Evolutionary conservation across 257 asterid genomes (phyloP), one percentile per base, ranked within the genome.

Genomic region (Fraxinus cuspidata): DNA sequence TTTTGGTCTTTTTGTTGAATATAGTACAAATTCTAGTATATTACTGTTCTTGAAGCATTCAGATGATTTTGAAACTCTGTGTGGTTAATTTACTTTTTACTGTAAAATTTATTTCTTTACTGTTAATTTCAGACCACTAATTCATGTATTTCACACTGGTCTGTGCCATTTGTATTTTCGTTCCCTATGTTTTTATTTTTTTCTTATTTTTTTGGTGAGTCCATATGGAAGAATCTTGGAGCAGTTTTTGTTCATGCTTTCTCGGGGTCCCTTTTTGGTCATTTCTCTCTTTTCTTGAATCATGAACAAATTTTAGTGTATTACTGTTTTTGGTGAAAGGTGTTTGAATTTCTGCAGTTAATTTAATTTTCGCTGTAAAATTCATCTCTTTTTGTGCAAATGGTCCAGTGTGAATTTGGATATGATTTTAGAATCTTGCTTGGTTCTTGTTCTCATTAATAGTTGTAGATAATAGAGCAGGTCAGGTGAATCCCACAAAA

Each of bases 81-180:
- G 1, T 56, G 65, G 65, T 56, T n/a, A n/a, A 56, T 56, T 56
- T 56, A 51, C 8, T 18, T 51, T 19, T 18, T 51, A 56, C 65
- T 56, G 11, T 56, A 47, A 15, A 15, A 47, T 47, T 47, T 16
- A 16, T 47, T 2, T 47, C 21, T 16, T 44, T 16, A 16, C 21
- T 15, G 21, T 47, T 13, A 15, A 79, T 84, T 91, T 80, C 99
- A 90, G 87, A 92, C 97, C 93, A 92, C 85, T 83, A 83, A 84
- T 96, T 88, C 96, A 93, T 83, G 91, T 92, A 35, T 88, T 89
- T 35, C 90, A 90, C 79, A 81, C 97, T 79, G 96, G 98, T 95
- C 34, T 19, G 81, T 73, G 15, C 53, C 32, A 7, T 65, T 60
- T 66, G 72, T 29, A 32, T 32, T 40, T 42, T 11, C 4, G 34